Evolutionary conservation across 2,329 filamentous ascomycete genomes (phyloP).

Genomic region (Fusarium coicis): DNA sequence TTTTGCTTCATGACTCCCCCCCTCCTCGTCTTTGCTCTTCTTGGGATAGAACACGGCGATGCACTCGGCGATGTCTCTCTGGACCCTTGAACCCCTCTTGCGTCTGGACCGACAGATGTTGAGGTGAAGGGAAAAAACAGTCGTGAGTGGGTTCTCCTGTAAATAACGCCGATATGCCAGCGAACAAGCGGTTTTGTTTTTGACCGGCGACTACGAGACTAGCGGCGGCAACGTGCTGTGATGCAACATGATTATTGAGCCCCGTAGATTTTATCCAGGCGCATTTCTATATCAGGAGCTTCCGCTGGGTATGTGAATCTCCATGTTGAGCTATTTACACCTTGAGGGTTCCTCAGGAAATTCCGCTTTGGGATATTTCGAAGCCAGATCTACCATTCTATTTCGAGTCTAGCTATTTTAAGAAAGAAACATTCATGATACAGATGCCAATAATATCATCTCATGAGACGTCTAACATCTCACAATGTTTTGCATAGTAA

Average conservation of each 20-base stretch:
- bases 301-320: conserved; percentile 15
- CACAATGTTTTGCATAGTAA: neutral
- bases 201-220: conserved; percentile 33
- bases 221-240: conserved; percentile 34
- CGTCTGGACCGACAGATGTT: conserved; percentile 23
- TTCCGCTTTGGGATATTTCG: neutral
- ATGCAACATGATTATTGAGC: conserved; percentile 22
- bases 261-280: conserved; percentile 2
- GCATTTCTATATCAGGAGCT: conserved; percentile 25
- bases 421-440: conserved; percentile 13
- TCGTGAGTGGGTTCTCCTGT: conserved; percentile 26
- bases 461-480: conserved; percentile 4
- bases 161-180: conserved; percentile 39
- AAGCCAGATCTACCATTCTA: conserved; percentile 18
- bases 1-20: conserved; percentile 31
- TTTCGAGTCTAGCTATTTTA: conserved; percentile 20
- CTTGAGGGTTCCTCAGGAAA: neutral
- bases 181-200: conserved; percentile 25
- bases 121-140: conserved; percentile 12
- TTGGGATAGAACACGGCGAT: conserved; percentile 40
- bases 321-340: conserved; percentile 24
- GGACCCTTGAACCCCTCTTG: conserved; percentile 36
- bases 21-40: conserved; percentile 30
- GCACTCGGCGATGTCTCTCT: conserved; percentile 29
- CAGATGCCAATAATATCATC: conserved; percentile 11